Base-by-base conservation (phyloP, 495 filamentous ascomycete species). In the Lindgomyces ingoldianus region DNA sequence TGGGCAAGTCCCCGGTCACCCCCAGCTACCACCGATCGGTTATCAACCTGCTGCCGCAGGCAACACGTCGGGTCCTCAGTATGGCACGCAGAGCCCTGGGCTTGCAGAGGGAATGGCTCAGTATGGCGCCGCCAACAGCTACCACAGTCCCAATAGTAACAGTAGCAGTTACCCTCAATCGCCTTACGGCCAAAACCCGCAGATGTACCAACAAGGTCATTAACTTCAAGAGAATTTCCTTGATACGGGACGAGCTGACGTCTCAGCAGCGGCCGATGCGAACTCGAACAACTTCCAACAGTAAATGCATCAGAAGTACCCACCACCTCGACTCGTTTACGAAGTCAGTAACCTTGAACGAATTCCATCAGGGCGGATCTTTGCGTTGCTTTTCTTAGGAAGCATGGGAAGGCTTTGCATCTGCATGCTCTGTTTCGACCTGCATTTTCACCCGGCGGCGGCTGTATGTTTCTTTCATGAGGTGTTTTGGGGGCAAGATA, bases 11-110 rank as follows among this genome's bases (percentile, higher is more conserved):
- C 55, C 39, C 64, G 68, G 61, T 42, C 81, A 85, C 26, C 84
- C 88, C 64, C 90, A 93, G 72, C 80, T 96, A 19, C 92, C 92
- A 21, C 92, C 92, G 9, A 93, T 96, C 73, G 91, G 89, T 8
- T 96, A 94, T 71, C 84, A 87, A 70, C 81, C 84, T 50, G 82
- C 87, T 22, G 84, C 65, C 22, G 27, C 60, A 21, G 48, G 50
- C 46, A 57, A 56, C 24, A 21, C 64, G 47, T 56, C 85, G 26
- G 64, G 58, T 18, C 79, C 80, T 45, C 87, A 87, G 57, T 94
- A 95, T 70, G 36, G 84, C 84, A 65, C 82, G 79, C 59, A 85
- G 85, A 64, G 87, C 86, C 61, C 74, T 29, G 68, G 77, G 33
- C 78, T 81, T 68, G 78, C 82, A 59, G 73, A 76, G 49, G 72